Evolutionary conservation across 2,329 filamentous ascomycete genomes (phyloP).

Genomic region (Sporothrix brunneoviolacea): DNA sequence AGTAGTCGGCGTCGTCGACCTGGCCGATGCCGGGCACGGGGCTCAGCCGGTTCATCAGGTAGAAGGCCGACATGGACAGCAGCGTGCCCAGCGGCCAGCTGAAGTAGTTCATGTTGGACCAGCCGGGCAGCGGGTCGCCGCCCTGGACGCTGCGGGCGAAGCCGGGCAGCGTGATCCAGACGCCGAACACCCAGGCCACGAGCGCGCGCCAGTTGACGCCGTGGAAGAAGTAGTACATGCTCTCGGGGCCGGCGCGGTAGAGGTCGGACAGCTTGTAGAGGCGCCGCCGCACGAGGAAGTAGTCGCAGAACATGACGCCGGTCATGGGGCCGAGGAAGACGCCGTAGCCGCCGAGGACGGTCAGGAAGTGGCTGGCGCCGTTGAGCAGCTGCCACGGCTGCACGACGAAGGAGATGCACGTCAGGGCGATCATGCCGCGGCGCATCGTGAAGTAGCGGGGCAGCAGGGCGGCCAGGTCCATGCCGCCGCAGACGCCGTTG

Average conservation of each 20-base stretch:
- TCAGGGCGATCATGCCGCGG: conserved; percentile 30
- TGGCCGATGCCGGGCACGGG: background rate
- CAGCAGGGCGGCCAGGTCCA: conserved; percentile 47
- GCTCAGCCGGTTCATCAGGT: background rate
- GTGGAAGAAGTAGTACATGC: conserved; percentile 12
- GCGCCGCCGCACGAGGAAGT: conserved; percentile 27
- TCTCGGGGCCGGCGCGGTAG: conserved; percentile 10
- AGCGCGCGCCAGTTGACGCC: conserved; percentile 12
- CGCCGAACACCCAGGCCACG: conserved; percentile 36
- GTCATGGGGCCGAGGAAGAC: conserved; percentile 15
- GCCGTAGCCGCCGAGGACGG: conserved; percentile 36
- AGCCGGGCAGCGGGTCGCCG: background rate
- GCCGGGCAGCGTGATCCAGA: conserved; percentile 21
- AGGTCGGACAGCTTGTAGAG: conserved; percentile 26
- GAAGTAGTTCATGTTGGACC: conserved; percentile 9
- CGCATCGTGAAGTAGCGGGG: conserved; percentile 49
- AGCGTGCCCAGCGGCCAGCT: conserved; percentile 6
- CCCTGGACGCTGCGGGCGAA: conserved; percentile 4
- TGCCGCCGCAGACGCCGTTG: conserved; percentile 44
- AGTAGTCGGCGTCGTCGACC: conserved; percentile 4
- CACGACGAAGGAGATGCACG: conserved; percentile 6
- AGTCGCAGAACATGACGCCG: conserved; percentile 15
- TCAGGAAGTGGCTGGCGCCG: conserved; percentile 39
- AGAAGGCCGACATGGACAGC: background rate
- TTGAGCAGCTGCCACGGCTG: conserved; percentile 44